A percentile compares a stretch with the other conserved stretches of the same genome.
These are phyloP conservation scores for Grigorovia jiainica DNA, from an alignment of 805 yeast genomes.

Conservation along the genomic window DNA sequence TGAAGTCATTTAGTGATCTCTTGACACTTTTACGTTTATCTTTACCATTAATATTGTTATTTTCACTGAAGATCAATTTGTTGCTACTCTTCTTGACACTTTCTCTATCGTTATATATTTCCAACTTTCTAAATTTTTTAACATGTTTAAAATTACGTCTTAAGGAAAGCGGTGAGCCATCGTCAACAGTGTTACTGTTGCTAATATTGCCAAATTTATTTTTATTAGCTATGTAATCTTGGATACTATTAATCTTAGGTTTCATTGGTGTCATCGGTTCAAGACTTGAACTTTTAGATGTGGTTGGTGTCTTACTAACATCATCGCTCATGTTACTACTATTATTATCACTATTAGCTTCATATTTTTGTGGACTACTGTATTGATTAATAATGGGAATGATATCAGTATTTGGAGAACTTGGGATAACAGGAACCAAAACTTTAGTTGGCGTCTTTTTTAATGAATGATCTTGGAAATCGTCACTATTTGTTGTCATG, in stretches of 20 bases:
- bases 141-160: not conserved
- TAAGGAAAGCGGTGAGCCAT: not conserved
- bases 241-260: not conserved
- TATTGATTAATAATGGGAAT: not conserved
- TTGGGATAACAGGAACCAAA: conserved; percentile 6
- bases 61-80: not conserved
- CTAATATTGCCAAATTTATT: not conserved
- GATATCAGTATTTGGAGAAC: conserved; percentile 14
- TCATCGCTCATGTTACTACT: not conserved
- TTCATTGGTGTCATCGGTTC: not conserved
- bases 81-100: not conserved
- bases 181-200: not conserved
- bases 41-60: not conserved
- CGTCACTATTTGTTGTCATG: conserved; percentile 11
- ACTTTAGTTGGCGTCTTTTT: conserved; percentile 12
- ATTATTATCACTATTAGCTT: not conserved
- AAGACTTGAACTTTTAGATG: not conserved
- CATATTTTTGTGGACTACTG: not conserved
- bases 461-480: conserved; percentile 6
- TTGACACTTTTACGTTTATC: not conserved
- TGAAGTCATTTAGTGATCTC: not conserved
- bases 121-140: too few relatives aligned
- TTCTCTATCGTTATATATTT: not conserved
- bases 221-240: not conserved
- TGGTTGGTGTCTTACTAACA: not conserved